Conservation (phyloP, 192 early-diverging fungal species). For the Coemansia umbellata region DNA sequence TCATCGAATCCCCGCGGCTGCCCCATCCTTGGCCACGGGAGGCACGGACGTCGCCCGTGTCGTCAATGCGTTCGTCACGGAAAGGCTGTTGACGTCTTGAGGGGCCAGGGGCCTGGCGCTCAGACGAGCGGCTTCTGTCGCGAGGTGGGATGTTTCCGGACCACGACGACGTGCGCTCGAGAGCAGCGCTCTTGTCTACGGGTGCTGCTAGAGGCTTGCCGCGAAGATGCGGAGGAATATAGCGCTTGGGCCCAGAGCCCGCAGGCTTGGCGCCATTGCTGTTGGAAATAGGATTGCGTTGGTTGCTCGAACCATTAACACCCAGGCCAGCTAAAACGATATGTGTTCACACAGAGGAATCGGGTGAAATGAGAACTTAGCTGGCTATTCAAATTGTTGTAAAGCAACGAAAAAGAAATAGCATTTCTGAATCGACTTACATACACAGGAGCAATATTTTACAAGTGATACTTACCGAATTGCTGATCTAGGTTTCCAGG, state of each 20-base stretch:
- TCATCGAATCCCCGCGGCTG: conserved; percentile 32
- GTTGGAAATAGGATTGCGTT: conserved; percentile 8
- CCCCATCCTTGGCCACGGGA: conserved; percentile 35
- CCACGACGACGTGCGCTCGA: conserved; percentile 57
- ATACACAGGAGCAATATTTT: background rate
- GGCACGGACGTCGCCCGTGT: conserved; percentile 34
- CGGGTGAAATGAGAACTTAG: background rate
- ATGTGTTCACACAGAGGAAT: background rate
- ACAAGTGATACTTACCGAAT: conserved; percentile 54
- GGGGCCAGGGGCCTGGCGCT: conserved; percentile 16
- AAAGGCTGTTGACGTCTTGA: conserved; percentile 17
- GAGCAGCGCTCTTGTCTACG: conserved; percentile 32
- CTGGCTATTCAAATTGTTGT: too few species aligned
- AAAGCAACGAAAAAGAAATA: too few species aligned
- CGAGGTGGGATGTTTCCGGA: conserved; percentile 39
- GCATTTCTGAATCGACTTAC: background rate
- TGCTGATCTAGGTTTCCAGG: conserved; percentile 67
- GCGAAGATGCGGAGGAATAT: conserved; percentile 70
- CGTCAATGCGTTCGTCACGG: conserved; percentile 45
- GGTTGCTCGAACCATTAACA: conserved; percentile 57
- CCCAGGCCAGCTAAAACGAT: conserved; percentile 61
- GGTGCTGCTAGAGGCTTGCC: conserved; percentile 46
- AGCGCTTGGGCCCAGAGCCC: conserved; percentile 40
- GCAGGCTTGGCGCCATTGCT: conserved; percentile 13
- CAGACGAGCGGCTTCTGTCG: conserved; percentile 41